Evolutionary conservation across 1,284 basidiomycete species (phyloP), one percentile per base, ranked within the genome.

Genomic region (Irpex lacteus): DNA sequence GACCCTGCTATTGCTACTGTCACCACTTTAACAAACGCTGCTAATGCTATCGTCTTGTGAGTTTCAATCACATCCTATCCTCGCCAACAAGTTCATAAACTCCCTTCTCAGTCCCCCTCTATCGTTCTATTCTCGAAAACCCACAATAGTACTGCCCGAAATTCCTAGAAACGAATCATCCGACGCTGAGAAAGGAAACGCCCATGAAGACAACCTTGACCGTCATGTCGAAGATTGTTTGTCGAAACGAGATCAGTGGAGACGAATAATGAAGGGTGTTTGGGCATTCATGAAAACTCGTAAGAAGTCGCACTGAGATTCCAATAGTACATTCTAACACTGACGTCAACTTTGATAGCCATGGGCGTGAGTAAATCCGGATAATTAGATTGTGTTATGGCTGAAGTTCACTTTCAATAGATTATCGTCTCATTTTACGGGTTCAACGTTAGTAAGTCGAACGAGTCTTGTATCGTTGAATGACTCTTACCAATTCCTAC

Each of bases 281-380:
- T 94, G 92, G 92, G 85, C 89, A 0, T 96, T 93, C 71, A 75
- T 95, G 65, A 94, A 92, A 78, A 96, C 94, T 63, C 89, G 89
- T 90, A 73, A 67, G 86, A 49, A 15, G 32, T 53, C 60, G 59
- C 11, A 9, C 37, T 21, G 19, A 21, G 49, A n/a, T 54, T 34
- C 6, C 32, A 34, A 34, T 34, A 34, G 32, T 34, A 34, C 32
- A 34, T 67, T 11, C 59, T n/a, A 5, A 18, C 50, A 63, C 54
- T 58, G 15, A 49, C 26, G 19, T 19, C 50, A 40, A 32, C 21
- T 26, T 40, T 66, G 54, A 32, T 65, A 88, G 87, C 86, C 13
- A 79, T 87, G 73, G 87, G 86, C 34, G 85, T 87, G 76, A 67
- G 84, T 78, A 37, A 19, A 47, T 26, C 19, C 60, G 49, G 47